A percentile compares a stretch with the other conserved stretches of the same genome.
phyloP scores from a whole-genome alignment of 2,329 filamentous ascomycete species.

The Paraphoma chrysanthemicola region DNA sequence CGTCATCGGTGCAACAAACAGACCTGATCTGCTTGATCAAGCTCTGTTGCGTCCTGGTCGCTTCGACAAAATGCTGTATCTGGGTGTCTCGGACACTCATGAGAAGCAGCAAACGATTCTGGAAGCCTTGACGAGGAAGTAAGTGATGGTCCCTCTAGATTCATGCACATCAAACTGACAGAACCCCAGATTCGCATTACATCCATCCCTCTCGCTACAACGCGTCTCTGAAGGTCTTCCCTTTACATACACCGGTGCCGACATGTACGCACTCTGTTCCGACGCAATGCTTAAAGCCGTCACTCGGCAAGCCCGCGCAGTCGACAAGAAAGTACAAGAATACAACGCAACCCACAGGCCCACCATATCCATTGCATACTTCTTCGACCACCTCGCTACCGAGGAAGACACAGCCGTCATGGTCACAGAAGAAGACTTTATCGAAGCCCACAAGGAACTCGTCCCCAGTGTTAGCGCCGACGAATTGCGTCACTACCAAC shows the following conservation, averaged over 20 bases:
- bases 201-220: conserved; percentile 77
- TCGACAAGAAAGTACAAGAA: conserved; percentile 80
- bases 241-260: conserved; percentile 96
- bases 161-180: conserved; percentile 4
- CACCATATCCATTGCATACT: conserved; percentile 84
- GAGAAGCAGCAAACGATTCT: conserved; percentile 95
- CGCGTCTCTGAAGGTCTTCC: conserved; percentile 79
- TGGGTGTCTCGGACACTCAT: conserved; percentile 95
- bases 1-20: conserved; percentile 94
- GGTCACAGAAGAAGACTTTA: conserved; percentile 89
- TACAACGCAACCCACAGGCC: conserved; percentile 62
- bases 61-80: conserved; percentile 98
- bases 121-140: conserved; percentile 94
- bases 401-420: conserved; percentile 84
- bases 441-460: conserved; percentile 80
- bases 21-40: conserved; percentile 90
- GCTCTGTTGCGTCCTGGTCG: conserved; percentile 87
- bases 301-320: conserved; percentile 82
- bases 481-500: conserved; percentile 89
- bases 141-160: conserved; percentile 47
- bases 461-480: conserved; percentile 94
- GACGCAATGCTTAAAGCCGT: conserved; percentile 99
- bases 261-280: conserved; percentile 95
- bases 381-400: conserved; percentile 90
- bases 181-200: conserved; percentile 76